These are phyloP conservation scores for Rhizophora apiculata DNA, from an alignment of 345 rosid species.

Conservation along the genomic window DNA sequence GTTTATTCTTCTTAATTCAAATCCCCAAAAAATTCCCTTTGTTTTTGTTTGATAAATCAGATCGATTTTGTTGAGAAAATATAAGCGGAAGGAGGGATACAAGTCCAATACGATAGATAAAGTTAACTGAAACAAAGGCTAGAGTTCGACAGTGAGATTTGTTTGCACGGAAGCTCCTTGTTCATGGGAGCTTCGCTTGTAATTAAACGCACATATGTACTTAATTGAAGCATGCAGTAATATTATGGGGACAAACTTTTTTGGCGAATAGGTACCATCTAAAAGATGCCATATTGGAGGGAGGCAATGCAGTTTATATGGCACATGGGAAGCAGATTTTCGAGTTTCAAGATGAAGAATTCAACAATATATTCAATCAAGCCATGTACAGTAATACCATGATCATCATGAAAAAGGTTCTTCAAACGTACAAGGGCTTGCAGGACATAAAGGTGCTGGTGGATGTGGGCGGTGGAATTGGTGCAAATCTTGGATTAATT, in stretches of 20 bases:
- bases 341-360: conserved; percentile 5
- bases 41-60: no score
- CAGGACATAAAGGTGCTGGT: conserved; percentile 7
- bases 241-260: background rate
- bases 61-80: no score
- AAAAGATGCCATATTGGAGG: conserved; percentile 22
- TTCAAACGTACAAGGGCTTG: conserved; percentile 17
- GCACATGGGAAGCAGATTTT: conserved; percentile 20
- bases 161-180: no score
- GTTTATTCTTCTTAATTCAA: no score
- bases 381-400: background rate
- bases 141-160: no score
- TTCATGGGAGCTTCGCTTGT: background rate
- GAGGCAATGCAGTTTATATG: conserved; percentile 18
- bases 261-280: conserved; percentile 4
- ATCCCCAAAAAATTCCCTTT: no score
- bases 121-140: no score
- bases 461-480: conserved; percentile 18
- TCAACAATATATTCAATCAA: conserved; percentile 6
- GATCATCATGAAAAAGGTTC: background rate
- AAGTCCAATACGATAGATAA: no score
- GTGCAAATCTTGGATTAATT: conserved; percentile 17
- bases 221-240: no score
- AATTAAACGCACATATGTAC: background rate
- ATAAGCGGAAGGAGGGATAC: no score